Evolutionary conservation across 148 eudicot genomes (phyloP), one percentile per base, ranked within the genome.

Genomic region (Chenopodium formosanum): DNA sequence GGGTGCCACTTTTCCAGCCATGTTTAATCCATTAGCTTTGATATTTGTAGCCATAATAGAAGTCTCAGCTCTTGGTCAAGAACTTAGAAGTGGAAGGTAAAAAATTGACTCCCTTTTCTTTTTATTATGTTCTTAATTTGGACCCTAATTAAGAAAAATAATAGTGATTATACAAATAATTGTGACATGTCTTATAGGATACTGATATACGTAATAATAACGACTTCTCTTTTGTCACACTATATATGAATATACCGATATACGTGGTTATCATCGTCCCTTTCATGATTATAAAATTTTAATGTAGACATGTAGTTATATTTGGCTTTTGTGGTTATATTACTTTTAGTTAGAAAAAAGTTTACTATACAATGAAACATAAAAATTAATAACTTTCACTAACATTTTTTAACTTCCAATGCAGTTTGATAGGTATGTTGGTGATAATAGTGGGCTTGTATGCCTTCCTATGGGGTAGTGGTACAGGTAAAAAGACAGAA

Each of bases 1-100:
- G 52, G 97, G 93, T 29, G 94, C 97, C 0, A 88, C 93, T 12
- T 93, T 89, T 85, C 92, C 90, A 27, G 86, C 97, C 7, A 93
- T 93, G 92, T 93, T 91, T 86, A 89, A 87, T 75, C 94, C 97
- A 0, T 74, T 91, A 69, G 37, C 88, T 0, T 79, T 91, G 1
- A 83, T 91, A 9, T 85, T 91, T 27, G 85, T 91, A 16, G 91
- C 92, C n/a, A 66, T 90, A 3, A 58, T 80, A 2, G 94, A 91
- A 78, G 84, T 86, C 65, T 31, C 89, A 13, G 83, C 90, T 47
- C 88, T 91, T 1, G 91, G 91, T 1, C 85, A 85, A 80, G 79
- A 81, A 0, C 82, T 93, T 32, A 79, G 84, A 1, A 40, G 66
- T 4, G 94, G 91, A 82, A 90, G 94, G 94, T 91, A 82, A 69